A percentile compares a stretch with the other conserved stretches of the same genome.
phyloP scores from a whole-genome alignment of 164 flowering plant species.

The Magnolia sinica region DNA sequence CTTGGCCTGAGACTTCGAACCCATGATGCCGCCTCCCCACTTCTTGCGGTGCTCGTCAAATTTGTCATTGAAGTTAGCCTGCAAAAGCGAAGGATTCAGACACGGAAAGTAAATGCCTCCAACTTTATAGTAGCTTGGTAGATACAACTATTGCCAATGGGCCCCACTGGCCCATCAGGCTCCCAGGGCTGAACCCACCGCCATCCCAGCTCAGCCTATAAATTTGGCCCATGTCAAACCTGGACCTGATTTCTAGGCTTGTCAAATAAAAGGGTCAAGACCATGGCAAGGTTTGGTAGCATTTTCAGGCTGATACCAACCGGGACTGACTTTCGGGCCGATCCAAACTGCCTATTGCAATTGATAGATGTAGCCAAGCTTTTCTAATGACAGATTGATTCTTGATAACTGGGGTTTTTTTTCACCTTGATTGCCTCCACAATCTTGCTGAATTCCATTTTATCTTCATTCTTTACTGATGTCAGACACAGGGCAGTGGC shows the following conservation, averaged over 20 bases:
- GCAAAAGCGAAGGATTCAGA: neutral
- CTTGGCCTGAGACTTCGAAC: slow-evolving; percentile 16
- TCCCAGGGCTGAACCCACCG: neutral
- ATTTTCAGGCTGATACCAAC: neutral
- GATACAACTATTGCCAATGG: neutral
- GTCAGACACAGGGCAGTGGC: slow-evolving; percentile 77
- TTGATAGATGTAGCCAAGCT: neutral
- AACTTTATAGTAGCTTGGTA: neutral
- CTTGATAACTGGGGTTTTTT: no score
- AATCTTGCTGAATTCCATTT: slow-evolving; percentile 77
- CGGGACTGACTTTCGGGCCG: neutral
- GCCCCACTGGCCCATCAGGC: neutral
- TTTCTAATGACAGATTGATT: neutral
- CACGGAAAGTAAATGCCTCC: neutral
- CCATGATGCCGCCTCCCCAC: slow-evolving; percentile 19
- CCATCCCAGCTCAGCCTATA: neutral
- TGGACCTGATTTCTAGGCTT: neutral
- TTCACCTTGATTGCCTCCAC: slow-evolving; percentile 78
- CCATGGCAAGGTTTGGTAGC: neutral
- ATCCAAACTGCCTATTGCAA: neutral
- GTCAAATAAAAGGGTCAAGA: no score
- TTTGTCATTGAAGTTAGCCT: slow-evolving; percentile 19
- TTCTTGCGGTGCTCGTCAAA: slow-evolving; percentile 13
- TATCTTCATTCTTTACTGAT: slow-evolving; percentile 81
- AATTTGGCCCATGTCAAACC: neutral